Evolutionary conservation across 305 asterid genomes (phyloP), one percentile per base, ranked within the genome.

Genomic region (Andrographis paniculata): DNA sequence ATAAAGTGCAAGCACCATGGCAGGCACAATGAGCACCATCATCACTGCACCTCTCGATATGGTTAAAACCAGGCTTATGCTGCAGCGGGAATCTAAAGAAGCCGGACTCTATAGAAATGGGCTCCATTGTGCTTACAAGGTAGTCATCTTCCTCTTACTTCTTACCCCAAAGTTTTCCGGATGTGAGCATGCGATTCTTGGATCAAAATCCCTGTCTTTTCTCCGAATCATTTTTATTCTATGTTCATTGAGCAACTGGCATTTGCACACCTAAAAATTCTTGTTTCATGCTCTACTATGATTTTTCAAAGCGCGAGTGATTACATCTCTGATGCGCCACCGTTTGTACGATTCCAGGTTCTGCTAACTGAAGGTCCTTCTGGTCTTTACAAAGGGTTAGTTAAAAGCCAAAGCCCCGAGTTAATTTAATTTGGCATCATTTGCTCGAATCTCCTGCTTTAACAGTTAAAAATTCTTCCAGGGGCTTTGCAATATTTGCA

Each of bases 301-400:
- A n/a, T n/a, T n/a, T n/a, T n/a, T n/a, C n/a, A n/a, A n/a, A n/a
- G n/a, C n/a, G n/a, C n/a, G n/a, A n/a, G n/a, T n/a, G n/a, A n/a
- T n/a, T n/a, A n/a, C n/a, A n/a, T n/a, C n/a, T n/a, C n/a, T n/a
- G n/a, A n/a, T n/a, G n/a, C n/a, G n/a, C n/a, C n/a, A n/a, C n/a
- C n/a, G 20, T 20, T 14, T 50, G 18, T 60, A 20, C 36, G 52
- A 50, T 69, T 71, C 52, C 88, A 89, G 98, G 95, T 89, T 48
- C 73, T 89, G 63, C 71, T 52, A 38, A 76, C 78, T 15, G 98
- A 89, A 78, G 96, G 98, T 51, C 86, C 83, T 37, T 74, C 69
- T 16, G 98, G 96, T 51, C 93, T 89, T 60, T 89, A 80, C 75
- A 89, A 89, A 80, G 98, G 98, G 98, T 89, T 68, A 78, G 92